phyloP scores from a whole-genome alignment of 495 filamentous ascomycete species.

The Margaritispora aquatica region DNA sequence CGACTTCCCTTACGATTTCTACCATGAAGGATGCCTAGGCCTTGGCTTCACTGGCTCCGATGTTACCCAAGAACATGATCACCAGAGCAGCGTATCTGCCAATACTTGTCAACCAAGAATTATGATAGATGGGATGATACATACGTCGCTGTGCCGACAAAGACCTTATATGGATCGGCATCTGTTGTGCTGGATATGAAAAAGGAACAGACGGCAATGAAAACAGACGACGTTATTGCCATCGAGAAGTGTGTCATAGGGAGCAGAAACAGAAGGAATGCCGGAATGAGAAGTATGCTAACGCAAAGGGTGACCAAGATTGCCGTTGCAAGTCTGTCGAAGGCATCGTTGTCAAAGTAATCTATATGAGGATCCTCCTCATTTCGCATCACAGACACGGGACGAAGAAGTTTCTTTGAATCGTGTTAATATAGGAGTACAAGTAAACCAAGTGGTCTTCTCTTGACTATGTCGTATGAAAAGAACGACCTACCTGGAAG shows the following conservation, averaged over 20 bases:
- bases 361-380: background rate
- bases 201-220: background rate
- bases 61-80: background rate
- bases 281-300: background rate
- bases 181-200: background rate
- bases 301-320: background rate
- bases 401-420: no score
- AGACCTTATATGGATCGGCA: background rate
- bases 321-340: background rate
- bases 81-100: background rate
- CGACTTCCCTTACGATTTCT: no score
- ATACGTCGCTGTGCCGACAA: background rate
- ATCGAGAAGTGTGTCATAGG: background rate
- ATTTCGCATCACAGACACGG: no score
- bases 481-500: background rate
- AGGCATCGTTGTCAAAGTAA: background rate
- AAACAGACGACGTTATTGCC: background rate
- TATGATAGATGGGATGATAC: background rate
- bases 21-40: background rate
- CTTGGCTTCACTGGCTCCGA: background rate
- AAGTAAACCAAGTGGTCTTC: no score
- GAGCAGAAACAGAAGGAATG: background rate
- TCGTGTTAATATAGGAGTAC: no score
- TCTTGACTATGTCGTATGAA: background rate
- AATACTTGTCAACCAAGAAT: no score